Evolutionary conservation across 345 rosid genomes (phyloP), one percentile per base, ranked within the genome.

Genomic region (Nephelium lappaceum): DNA sequence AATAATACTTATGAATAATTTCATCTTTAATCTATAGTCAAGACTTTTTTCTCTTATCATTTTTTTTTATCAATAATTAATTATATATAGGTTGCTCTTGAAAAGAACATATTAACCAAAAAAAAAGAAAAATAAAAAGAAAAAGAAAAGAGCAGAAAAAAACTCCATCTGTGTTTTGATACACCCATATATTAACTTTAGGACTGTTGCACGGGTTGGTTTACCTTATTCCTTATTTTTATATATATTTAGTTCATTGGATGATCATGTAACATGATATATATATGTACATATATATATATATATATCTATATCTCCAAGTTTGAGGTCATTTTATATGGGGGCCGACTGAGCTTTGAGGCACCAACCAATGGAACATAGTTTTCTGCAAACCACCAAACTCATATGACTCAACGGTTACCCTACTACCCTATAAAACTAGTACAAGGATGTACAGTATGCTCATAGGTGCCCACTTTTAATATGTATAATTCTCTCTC

Each of bases 311-410:
- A 31, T 31, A 27, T 2, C 1, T 31, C 36, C 36, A 31, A 31
- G 36, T 45, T 45, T 45, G 8, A 45, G 41, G n/a, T 53, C 4
- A 43, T 78, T 78, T 23, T 51, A 49, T 39, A 47, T 23, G 36
- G 73, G 36, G 45, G 64, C 64, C 27, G 23, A 60, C 24, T 58
- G 64, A 60, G 64, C 11, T 60, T 67, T 53, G 25, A 60, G 62
- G 69, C 67, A 77, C 42, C 75, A 47, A 45, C 60, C 41, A 25
- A 16, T 16, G 16, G 8, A n/a, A n/a, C 18, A 62, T 64, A 47
- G 63, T 64, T 65, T 51, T 64, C 47, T 65, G 47, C 58, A 65
- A 47, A 31, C 74, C 73, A 72, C 60, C 63, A 57, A 57, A 42
- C 65, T 67, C 36, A 39, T 64, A 76, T 67, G 38, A 69, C 12